Percentiles rank a stretch among this genome's conserved stretches.
Evolutionary conservation across 805 yeast species (phyloP).

Genomic region (Candida ponderosae): DNA sequence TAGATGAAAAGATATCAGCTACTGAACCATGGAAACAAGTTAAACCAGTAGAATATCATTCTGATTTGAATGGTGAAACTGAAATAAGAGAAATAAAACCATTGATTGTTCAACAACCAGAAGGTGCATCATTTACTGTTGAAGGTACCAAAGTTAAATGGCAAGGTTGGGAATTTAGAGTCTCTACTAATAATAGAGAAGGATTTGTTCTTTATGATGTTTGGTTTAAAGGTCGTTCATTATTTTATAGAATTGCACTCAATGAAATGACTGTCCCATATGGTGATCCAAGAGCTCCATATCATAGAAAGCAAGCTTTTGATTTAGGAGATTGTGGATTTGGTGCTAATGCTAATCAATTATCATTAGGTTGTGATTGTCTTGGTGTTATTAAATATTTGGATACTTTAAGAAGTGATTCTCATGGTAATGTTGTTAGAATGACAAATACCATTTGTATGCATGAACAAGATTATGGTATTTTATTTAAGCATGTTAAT

Average conservation of each 20-base stretch:
- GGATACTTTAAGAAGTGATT: conserved; percentile 46
- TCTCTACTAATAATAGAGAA: conserved; percentile 58
- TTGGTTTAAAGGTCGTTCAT: conserved; percentile 61
- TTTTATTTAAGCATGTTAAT: conserved; percentile 67
- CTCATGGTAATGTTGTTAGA: conserved; percentile 49
- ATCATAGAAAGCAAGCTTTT: conserved; percentile 73
- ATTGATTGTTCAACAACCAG: conserved; percentile 58
- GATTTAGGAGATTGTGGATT: conserved; percentile 77
- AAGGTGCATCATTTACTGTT: conserved; percentile 59
- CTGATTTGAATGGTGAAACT: conserved; percentile 49
- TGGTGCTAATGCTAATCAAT: conserved; percentile 56
- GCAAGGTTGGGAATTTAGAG: conserved; percentile 75
- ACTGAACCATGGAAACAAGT: conserved; percentile 52
- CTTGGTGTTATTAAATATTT: conserved; percentile 63
- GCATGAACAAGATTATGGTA: conserved; percentile 68
- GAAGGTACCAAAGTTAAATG: conserved; percentile 52
- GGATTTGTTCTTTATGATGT: conserved; percentile 65
- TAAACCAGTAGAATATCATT: conserved; percentile 56
- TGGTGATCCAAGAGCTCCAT: conserved; percentile 71
- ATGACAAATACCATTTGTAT: conserved; percentile 62
- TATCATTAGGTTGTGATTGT: conserved; percentile 68
- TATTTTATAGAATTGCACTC: conserved; percentile 56
- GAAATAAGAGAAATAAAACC: conserved; percentile 51
- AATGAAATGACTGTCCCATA: conserved; percentile 80
- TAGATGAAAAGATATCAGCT: conserved; percentile 40